Conservation (phyloP, 139 green algal genomes). For the Deuterostichococcus epilithicus region DNA sequence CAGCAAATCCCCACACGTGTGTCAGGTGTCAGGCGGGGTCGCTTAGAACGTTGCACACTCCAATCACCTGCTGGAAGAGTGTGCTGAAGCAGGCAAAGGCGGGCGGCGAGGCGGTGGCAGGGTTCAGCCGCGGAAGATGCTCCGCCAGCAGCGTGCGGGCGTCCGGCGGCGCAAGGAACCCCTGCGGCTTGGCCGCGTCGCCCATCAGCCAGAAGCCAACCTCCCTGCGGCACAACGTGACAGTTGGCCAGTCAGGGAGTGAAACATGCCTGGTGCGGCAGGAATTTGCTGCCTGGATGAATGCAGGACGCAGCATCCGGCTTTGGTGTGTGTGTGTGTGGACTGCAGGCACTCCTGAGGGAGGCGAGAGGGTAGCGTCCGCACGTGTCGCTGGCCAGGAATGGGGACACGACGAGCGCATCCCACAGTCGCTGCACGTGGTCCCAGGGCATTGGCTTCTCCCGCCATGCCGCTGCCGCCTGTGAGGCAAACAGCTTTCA, state of each 20-base stretch:
- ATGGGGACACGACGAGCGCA: constrained; percentile 22
- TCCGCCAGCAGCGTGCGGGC: constrained; percentile 22
- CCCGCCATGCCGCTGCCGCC: neutral
- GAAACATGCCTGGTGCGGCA: too few relatives aligned
- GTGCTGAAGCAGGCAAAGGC: constrained; percentile 36
- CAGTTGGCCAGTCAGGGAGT: too few relatives aligned
- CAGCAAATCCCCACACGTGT: too few relatives aligned
- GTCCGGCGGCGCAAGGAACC: constrained; percentile 14
- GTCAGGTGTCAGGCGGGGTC: too few relatives aligned
- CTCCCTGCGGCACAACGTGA: neutral
- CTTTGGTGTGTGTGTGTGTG: too few relatives aligned
- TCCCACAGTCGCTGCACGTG: constrained; percentile 42
- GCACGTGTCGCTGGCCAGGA: neutral
- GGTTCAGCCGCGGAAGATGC: constrained; percentile 6
- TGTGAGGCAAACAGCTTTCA: neutral
- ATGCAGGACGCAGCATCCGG: too few relatives aligned
- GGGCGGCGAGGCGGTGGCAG: constrained; percentile 5
- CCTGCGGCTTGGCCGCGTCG: neutral
- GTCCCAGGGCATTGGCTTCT: neutral
- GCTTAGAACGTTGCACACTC: neutral
- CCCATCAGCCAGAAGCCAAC: constrained; percentile 8
- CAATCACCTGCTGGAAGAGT: constrained; percentile 30
- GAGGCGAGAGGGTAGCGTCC: too few relatives aligned
- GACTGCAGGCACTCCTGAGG: too few relatives aligned
- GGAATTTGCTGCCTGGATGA: too few relatives aligned